Evolutionary conservation across 805 yeast genomes (phyloP).

Genomic region (Pichia insulana): DNA sequence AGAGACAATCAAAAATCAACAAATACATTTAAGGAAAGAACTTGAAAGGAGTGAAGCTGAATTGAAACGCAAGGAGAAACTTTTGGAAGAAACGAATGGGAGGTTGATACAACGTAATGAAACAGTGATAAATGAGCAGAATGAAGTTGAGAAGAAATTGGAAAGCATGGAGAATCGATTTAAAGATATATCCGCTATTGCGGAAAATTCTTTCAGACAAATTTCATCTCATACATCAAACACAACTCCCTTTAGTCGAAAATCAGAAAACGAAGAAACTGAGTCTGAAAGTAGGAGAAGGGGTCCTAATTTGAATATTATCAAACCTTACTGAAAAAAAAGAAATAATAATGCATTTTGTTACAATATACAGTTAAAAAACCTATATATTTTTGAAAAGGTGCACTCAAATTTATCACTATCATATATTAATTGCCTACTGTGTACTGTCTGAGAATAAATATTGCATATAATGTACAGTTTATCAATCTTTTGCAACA

Average conservation of each 20-base stretch:
- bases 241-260: background rate
- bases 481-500: too few species aligned
- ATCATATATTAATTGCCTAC: too few species aligned
- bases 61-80: background rate
- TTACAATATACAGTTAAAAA: too few species aligned
- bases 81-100: background rate
- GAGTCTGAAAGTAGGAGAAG: conserved; percentile 11
- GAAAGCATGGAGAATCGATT: conserved; percentile 3
- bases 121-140: conserved; percentile 4
- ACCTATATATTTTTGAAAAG: too few species aligned
- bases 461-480: too few species aligned
- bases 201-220: background rate
- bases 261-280: background rate
- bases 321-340: conserved; percentile 31
- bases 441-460: too few species aligned
- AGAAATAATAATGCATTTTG: too few species aligned
- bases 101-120: background rate
- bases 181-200: background rate
- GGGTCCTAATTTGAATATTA: conserved; percentile 50
- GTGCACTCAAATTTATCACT: too few species aligned
- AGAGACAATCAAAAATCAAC: conserved; percentile 4
- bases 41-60: conserved; percentile 4
- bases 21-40: conserved; percentile 1
- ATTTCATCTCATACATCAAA: background rate
- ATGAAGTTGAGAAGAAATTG: conserved; percentile 5